Conservation (phyloP, 805 yeast species). For the Clavispora carvajalis region DNA sequence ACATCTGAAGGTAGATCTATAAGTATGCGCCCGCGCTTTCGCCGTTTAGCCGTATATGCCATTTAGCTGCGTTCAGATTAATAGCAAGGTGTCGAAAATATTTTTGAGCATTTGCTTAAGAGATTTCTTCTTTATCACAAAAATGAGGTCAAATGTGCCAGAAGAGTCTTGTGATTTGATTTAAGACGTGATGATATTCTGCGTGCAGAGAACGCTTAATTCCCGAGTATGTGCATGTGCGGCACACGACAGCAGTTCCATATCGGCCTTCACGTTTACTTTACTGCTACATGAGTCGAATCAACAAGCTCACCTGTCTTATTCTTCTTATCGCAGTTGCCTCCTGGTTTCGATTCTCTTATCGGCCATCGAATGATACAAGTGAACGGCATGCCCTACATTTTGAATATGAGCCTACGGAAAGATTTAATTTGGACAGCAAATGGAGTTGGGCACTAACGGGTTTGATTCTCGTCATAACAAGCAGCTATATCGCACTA, state of each 20-base stretch:
- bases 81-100: too few species aligned
- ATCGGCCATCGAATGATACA: not conserved
- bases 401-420: conserved; percentile 12
- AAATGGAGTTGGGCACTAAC: conserved; percentile 9
- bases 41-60: not conserved
- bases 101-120: too few species aligned
- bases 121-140: too few species aligned
- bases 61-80: not conserved
- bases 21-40: conserved; percentile 1
- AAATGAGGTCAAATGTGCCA: too few species aligned
- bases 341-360: not conserved
- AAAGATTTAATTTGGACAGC: conserved; percentile 10
- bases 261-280: not conserved
- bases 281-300: not conserved
- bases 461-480: conserved; percentile 2
- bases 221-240: not conserved
- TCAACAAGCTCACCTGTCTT: not conserved
- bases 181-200: not conserved
- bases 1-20: conserved; percentile 12
- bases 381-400: not conserved
- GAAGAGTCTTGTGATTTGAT: too few species aligned
- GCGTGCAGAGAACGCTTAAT: not conserved
- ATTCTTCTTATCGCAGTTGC: not conserved
- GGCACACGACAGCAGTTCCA: not conserved
- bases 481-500: not conserved